These are phyloP conservation scores for Coniochaeta ligniaria DNA, from an alignment of 2,329 filamentous ascomycete species.

Conservation along the genomic window DNA sequence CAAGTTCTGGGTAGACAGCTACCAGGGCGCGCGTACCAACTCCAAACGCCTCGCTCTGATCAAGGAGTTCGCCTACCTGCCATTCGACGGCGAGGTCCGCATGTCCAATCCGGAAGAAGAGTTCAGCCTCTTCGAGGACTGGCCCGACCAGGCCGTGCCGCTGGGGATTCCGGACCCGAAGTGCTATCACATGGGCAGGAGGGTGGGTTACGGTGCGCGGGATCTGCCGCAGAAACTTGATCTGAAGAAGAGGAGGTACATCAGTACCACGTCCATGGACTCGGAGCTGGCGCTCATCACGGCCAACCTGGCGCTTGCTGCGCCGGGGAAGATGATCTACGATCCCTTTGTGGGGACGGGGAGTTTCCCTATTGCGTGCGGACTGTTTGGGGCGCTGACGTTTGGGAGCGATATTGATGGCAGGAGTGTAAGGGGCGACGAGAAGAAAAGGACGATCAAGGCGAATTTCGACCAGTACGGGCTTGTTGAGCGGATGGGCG, in stretches of 20 bases:
- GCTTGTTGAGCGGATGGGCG: slow-evolving; percentile 58
- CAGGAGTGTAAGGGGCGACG: slow-evolving; percentile 71
- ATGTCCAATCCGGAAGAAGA: slow-evolving; percentile 68
- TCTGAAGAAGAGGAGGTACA: slow-evolving; percentile 88
- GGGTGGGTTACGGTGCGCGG: slow-evolving; percentile 59
- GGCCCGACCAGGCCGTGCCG: slow-evolving; percentile 47
- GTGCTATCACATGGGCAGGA: slow-evolving; percentile 64
- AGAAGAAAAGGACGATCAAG: slow-evolving; percentile 41
- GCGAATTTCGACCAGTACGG: slow-evolving; percentile 85
- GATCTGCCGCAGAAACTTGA: slow-evolving; percentile 68
- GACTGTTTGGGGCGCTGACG: slow-evolving; percentile 78
- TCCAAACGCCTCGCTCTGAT: slow-evolving; percentile 66
- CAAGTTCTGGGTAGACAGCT: slow-evolving; percentile 80
- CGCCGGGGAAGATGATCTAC: slow-evolving; percentile 78
- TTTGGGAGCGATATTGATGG: slow-evolving; percentile 94
- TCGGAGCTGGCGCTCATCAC: slow-evolving; percentile 86
- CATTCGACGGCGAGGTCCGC: slow-evolving; percentile 68
- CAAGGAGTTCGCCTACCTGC: slow-evolving; percentile 72
- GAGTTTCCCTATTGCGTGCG: slow-evolving; percentile 83
- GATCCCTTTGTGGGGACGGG: slow-evolving; percentile 96
- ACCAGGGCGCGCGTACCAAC: slow-evolving; percentile 61
- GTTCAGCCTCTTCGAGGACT: slow-evolving; percentile 81
- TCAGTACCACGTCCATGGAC: slow-evolving; percentile 96
- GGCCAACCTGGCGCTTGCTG: slow-evolving; percentile 81
- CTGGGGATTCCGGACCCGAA: slow-evolving; percentile 46